phyloP scores from a whole-genome alignment of 768 basidiomycete genomes.

The Tulasnella sp. region DNA sequence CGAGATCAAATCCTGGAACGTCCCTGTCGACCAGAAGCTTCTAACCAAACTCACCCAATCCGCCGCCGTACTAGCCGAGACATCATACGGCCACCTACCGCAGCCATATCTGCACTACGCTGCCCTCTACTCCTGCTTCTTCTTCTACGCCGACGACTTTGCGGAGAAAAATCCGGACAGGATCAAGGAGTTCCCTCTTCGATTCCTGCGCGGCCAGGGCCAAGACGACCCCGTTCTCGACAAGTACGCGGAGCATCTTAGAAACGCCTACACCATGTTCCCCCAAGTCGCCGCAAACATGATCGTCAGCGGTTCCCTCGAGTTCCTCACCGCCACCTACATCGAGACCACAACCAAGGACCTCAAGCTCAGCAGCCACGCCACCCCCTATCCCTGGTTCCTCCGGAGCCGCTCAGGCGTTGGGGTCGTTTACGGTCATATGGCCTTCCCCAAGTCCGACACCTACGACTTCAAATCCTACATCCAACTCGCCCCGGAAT shows the following conservation, averaged over 20 bases:
- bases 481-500: not conserved
- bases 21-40: not conserved
- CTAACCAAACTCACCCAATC: not conserved
- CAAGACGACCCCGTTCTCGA: not conserved
- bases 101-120: not conserved
- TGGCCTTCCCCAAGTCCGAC: not conserved
- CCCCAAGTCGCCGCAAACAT: not conserved
- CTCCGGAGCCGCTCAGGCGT: not conserved
- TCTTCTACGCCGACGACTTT: not conserved
- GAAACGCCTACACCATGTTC: not conserved
- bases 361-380: not conserved
- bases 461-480: not conserved
- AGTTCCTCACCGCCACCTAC: not conserved
- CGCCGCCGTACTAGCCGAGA: not conserved
- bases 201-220: not conserved
- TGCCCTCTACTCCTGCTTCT: not conserved
- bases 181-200: not conserved
- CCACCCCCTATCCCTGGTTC: constrained; percentile 5
- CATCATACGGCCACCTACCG: not conserved
- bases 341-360: not conserved
- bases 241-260: not conserved
- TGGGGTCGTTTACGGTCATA: not conserved
- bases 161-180: not conserved
- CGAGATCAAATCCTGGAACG: not conserved
- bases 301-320: not conserved